A percentile compares a stretch with the other conserved stretches of the same genome.
These are phyloP conservation scores for Ceratobasidium sp. DNA, from an alignment of 1,284 basidiomycete species.

Conservation along the genomic window DNA sequence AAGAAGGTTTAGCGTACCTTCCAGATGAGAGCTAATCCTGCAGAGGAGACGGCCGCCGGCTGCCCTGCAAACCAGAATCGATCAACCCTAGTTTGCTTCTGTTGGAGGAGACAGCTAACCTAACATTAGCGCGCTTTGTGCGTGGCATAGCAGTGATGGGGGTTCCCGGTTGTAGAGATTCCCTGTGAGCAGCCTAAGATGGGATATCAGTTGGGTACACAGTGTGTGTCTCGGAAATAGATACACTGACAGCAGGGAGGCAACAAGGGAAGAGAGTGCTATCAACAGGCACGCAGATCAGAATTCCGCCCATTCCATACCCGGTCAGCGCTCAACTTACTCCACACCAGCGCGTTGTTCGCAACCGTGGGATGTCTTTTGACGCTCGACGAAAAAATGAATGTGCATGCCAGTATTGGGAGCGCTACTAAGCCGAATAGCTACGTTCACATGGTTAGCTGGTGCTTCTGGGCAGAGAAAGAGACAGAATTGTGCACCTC, in stretches of 20 bases:
- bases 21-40: slow-evolving; percentile 13
- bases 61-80: not conserved
- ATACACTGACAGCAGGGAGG: slow-evolving; percentile 1
- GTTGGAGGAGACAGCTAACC: not conserved
- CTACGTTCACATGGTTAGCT: not conserved
- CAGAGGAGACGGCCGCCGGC: slow-evolving; percentile 11
- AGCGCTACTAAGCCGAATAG: slow-evolving; percentile 21
- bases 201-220: not conserved
- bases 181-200: slow-evolving; percentile 3
- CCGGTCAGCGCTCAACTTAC: not conserved
- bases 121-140: slow-evolving; percentile 18
- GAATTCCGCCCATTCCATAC: not conserved
- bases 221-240: not conserved
- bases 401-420: slow-evolving; percentile 21
- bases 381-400: slow-evolving; percentile 14
- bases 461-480: too few species aligned
- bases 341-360: slow-evolving; percentile 25
- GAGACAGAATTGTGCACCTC: not conserved
- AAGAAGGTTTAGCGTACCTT: slow-evolving; percentile 5
- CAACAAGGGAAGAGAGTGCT: slow-evolving; percentile 12
- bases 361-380: slow-evolving; percentile 15
- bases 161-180: slow-evolving; percentile 9
- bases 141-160: slow-evolving; percentile 4
- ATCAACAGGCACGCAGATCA: not conserved
- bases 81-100: not conserved